Percentiles rank a stretch among this genome's conserved stretches.
Conservation (phyloP, 345 rosid species). For the Excoecaria cochinchinensis region DNA sequence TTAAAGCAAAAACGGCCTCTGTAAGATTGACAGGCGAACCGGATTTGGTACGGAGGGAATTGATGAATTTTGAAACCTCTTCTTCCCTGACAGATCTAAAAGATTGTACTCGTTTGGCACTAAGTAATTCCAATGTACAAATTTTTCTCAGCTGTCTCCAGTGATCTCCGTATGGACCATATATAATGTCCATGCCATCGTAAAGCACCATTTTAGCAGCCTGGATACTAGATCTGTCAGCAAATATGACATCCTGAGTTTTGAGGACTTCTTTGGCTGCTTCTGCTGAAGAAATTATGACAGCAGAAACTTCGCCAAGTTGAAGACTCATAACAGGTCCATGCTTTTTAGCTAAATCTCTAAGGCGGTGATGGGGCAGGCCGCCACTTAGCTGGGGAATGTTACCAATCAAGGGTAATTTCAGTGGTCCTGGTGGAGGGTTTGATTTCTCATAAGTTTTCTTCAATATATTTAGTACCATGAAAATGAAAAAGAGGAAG, state of each 20-base stretch:
- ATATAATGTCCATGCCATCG: neutral
- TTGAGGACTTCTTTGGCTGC: constrained; percentile 7
- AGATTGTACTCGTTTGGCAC: neutral
- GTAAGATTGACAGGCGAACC: constrained; percentile 27
- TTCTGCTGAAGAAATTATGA: constrained; percentile 7
- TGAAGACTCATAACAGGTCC: constrained; percentile 18
- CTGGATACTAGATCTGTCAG: neutral
- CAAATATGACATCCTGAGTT: neutral
- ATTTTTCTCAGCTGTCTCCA: constrained; percentile 14
- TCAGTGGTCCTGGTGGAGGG: constrained; percentile 34
- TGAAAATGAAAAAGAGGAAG: neutral
- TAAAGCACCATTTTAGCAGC: neutral
- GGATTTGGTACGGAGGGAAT: neutral
- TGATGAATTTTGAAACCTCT: neutral
- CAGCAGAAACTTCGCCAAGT: constrained; percentile 1
- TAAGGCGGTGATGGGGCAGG: neutral
- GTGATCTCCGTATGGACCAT: constrained; percentile 6
- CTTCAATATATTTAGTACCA: neutral
- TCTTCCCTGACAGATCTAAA: constrained; percentile 8
- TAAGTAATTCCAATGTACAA: neutral
- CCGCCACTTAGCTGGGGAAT: constrained; percentile 22
- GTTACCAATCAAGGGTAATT: constrained; percentile 39
- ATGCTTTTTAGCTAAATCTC: constrained; percentile 1
- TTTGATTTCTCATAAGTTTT: neutral
- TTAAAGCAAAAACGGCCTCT: neutral